Conservation (phyloP, 495 filamentous ascomycete species). For the Physcia stellaris region DNA sequence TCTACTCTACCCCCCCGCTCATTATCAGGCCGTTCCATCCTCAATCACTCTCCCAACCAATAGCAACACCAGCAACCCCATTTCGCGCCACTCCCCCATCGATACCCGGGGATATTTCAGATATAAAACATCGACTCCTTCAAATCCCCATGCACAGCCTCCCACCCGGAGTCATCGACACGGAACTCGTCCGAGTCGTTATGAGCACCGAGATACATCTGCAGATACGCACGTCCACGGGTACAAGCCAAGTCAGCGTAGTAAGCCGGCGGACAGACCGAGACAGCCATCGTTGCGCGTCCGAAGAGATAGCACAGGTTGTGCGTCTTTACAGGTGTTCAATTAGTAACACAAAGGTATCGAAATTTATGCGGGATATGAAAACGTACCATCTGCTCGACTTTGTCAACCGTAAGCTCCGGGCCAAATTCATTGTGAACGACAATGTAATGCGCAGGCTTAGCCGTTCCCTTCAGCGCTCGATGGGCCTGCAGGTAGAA, state of each 20-base stretch:
- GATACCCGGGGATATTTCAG: too few relatives aligned
- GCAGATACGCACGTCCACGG: conserved; percentile 48
- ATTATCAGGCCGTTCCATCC: too few relatives aligned
- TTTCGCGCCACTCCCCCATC: too few relatives aligned
- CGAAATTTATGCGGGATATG: neutral
- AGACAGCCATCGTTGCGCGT: conserved; percentile 64
- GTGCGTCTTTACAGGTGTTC: conserved; percentile 45
- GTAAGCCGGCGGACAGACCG: conserved; percentile 58
- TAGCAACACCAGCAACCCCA: too few relatives aligned
- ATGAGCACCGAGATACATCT: too few relatives aligned
- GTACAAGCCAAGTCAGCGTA: conserved; percentile 67
- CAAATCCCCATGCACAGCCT: too few relatives aligned
- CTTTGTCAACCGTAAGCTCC: conserved; percentile 24
- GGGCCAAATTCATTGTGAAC: conserved; percentile 54
- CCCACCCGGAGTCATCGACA: too few relatives aligned
- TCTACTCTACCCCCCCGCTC: too few relatives aligned
- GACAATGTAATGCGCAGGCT: conserved; percentile 60
- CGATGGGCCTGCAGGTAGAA: conserved; percentile 79
- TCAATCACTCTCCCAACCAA: too few relatives aligned
- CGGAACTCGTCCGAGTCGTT: too few relatives aligned
- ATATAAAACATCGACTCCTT: too few relatives aligned
- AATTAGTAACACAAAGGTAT: conserved; percentile 22
- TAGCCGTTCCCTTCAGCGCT: conserved; percentile 73
- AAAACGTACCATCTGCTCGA: conserved; percentile 23
- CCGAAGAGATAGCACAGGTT: conserved; percentile 63